Evolutionary conservation across 257 asterid species (phyloP), one percentile per base, ranked within the genome.

Genomic region (Striga asiatica): DNA sequence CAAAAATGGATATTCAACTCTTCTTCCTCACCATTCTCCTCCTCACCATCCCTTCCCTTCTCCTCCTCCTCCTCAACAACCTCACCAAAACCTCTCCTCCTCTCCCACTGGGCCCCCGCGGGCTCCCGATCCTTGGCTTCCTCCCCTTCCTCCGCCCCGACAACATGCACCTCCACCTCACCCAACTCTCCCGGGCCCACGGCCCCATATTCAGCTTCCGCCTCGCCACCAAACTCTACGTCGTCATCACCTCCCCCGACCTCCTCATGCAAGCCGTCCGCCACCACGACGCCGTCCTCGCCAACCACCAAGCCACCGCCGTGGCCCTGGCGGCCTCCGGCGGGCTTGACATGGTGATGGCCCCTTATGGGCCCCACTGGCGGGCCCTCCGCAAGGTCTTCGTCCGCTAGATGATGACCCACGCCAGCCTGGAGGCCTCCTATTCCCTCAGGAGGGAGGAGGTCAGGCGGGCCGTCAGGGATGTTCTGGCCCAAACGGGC

Each of bases 191-290:
- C 38, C 43, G 37, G 3, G 8, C 38, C 6, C 58, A 58, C 43
- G 78, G 84, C 28, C 76, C 76, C 0, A 71, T 71, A 20, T 62
- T 46, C 51, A 62, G 59, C 8, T 60, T 78, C 54, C 59, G 61
- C 54, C 68, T 78, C 1, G 81, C 80, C 0, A 58, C 46, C 35
- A 68, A 60, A 6, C 50, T 65, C 7, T 64, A 37, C 2, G 23
- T 74, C 25, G 76, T 71, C 27, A 35, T 74, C 35, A 54, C 54
- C 32, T 74, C 84, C 0, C 74, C 81, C 0, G 41, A 64, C 8
- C 3, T 74, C 4, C 65, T 70, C 4, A 64, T 72, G 8, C 32
- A 59, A 41, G 71, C 74, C 1, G 61, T 74, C 35, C 67, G 74
- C 17, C 74, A 78, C 10, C 76, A 78, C 16, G 84, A 78, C 46